Percentiles rank a stretch among this genome's conserved stretches.
These are phyloP conservation scores for Candida khao-thaluensis DNA, from an alignment of 805 yeast genomes.

Conservation along the genomic window DNA sequence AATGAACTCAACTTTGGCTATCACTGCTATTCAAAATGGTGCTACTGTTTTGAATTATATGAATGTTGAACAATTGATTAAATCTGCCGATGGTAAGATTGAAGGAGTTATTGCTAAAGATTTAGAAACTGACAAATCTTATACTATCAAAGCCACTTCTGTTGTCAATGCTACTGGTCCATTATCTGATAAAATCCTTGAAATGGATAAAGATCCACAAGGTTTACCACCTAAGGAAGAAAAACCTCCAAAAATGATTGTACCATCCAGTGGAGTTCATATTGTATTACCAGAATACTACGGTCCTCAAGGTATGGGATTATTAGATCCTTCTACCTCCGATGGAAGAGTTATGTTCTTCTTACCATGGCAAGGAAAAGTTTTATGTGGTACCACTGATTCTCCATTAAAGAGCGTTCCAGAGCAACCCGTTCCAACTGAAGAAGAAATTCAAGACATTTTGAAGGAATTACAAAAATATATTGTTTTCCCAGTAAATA, in stretches of 20 bases:
- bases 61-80: conserved; percentile 73
- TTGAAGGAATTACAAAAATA: conserved; percentile 86
- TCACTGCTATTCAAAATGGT: conserved; percentile 82
- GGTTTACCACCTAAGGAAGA: conserved; percentile 59
- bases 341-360: conserved; percentile 97
- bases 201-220: conserved; percentile 74
- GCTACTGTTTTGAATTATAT: conserved; percentile 87
- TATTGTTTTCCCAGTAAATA: conserved; percentile 80
- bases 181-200: conserved; percentile 76
- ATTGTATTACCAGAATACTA: conserved; percentile 88
- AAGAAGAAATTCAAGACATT: conserved; percentile 85
- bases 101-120: conserved; percentile 78
- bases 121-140: conserved; percentile 62
- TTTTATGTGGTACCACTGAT: conserved; percentile 95
- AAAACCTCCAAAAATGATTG: conserved; percentile 73
- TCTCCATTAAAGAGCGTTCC: conserved; percentile 74
- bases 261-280: conserved; percentile 94
- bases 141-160: conserved; percentile 63
- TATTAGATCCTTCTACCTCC: conserved; percentile 85
- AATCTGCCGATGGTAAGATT: conserved; percentile 56
- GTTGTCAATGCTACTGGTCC: conserved; percentile 96
- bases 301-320: conserved; percentile 83
- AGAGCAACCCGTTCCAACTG: conserved; percentile 78
- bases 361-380: conserved; percentile 97
- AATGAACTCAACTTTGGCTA: conserved; percentile 81